Evolutionary conservation across 306 rosid species (phyloP), one percentile per base, ranked within the genome.

Genomic region (Alnus rubra): DNA sequence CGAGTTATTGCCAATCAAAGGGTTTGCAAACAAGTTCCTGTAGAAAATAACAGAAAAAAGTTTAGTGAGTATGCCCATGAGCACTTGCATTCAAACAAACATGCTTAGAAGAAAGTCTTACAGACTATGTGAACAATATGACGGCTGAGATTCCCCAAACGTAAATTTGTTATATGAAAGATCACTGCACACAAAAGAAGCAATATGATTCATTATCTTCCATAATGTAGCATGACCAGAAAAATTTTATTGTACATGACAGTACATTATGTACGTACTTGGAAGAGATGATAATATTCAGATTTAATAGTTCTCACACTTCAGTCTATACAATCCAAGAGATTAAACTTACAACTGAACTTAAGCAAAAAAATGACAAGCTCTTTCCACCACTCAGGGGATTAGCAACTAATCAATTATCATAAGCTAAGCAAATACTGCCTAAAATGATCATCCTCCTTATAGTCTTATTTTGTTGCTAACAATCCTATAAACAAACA

Each of bases 1-100:
- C 88, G 68, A 80, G 39, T 7, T 80, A 74, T 73, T 82, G 14
- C 59, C 75, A 2, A 47, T n/a, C 6, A 79, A 77, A 56, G 86
- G 82, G 86, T 83, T 67, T 9, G 87, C 78, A 80, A 88, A 88
- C 49, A 88, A 58, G 82, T 85, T 82, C 55, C 88, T 88, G 80
- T 37, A 74, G 30, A 73, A 58, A 55, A 64, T 16, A 73, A 39
- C 23, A 54, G 1, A 35, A 19, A 39, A 73, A 73, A 58, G 23
- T 42, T 39, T 65, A 16, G 49, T 18, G 9, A 65, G 30, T 18
- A 16, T 31, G 10, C 3, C 47, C 3, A 65, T 6, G n/a, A 9
- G 9, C 30, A 2, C 2, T 16, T 19, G 35, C 35, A n/a, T 9
- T 2, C 51, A 11, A 0, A 7, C 2, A 48, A 7, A 48, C 51